These are phyloP conservation scores for Senna siamea DNA, from an alignment of 306 rosid species.

Conservation along the genomic window DNA sequence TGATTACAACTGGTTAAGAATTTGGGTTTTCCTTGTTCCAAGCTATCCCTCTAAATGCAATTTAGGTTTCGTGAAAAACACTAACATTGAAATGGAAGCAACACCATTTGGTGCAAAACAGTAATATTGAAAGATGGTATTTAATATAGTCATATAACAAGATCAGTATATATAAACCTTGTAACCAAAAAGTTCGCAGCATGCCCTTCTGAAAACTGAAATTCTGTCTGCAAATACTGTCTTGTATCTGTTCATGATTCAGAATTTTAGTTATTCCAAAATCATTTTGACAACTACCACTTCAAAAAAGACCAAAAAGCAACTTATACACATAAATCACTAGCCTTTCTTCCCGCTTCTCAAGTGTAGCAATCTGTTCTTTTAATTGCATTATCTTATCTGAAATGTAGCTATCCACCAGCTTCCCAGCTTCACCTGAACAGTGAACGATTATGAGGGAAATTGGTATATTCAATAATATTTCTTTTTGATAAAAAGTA, in stretches of 20 bases:
- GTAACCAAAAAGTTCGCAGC: constrained; percentile 98
- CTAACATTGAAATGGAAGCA: constrained; percentile 16
- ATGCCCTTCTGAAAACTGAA: constrained; percentile 93
- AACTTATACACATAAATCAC: constrained; percentile 33
- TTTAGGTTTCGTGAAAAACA: background rate
- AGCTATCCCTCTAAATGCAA: too few relatives aligned
- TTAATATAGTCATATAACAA: constrained; percentile 9
- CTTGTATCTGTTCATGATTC: constrained; percentile 77
- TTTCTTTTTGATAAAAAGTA: too few relatives aligned
- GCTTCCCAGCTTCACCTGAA: constrained; percentile 84
- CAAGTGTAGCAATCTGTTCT: constrained; percentile 93
- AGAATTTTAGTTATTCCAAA: constrained; percentile 38
- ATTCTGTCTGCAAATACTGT: constrained; percentile 96
- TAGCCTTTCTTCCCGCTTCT: constrained; percentile 95
- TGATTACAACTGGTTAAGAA: constrained; percentile 9
- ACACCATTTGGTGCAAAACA: background rate
- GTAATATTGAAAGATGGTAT: constrained; percentile 3
- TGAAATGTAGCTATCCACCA: constrained; percentile 84
- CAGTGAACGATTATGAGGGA: constrained; percentile 39
- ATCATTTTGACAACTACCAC: constrained; percentile 24
- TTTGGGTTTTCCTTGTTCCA: too few relatives aligned
- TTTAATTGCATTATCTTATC: constrained; percentile 80
- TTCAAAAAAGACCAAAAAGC: constrained; percentile 16
- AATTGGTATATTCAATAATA: constrained; percentile 8
- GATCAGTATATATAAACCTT: constrained; percentile 63